phyloP scores from a whole-genome alignment of 2,329 filamentous ascomycete species.

The Coniochaeta prunicola region DNA sequence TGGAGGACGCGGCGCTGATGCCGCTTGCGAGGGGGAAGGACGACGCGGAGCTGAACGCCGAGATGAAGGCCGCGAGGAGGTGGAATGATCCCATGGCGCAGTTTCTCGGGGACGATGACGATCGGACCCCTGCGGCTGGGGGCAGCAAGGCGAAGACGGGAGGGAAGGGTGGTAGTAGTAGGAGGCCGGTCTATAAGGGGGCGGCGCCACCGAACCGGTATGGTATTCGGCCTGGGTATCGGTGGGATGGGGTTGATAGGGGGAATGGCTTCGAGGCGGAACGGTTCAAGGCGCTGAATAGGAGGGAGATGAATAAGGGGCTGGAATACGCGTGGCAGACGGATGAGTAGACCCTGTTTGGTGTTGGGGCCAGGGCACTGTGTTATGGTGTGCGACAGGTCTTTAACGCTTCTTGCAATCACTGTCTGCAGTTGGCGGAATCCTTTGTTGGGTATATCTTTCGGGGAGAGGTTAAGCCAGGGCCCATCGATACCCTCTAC shows the following conservation, averaged over 20 bases:
- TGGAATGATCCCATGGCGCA: slow-evolving; percentile 94
- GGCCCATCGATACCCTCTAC: too few species aligned
- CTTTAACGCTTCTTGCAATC: too few species aligned
- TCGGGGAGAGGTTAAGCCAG: too few species aligned
- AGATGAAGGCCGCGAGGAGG: slow-evolving; percentile 65
- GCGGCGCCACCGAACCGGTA: slow-evolving; percentile 85
- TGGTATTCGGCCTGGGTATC: slow-evolving; percentile 82
- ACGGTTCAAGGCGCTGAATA: slow-evolving; percentile 83
- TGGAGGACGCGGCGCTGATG: slow-evolving; percentile 80
- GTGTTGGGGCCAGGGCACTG: background rate
- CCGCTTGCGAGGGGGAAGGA: slow-evolving; percentile 72
- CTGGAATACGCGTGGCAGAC: slow-evolving; percentile 94
- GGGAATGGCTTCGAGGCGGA: slow-evolving; percentile 90
- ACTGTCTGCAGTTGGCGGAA: too few species aligned
- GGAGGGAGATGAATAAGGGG: slow-evolving; percentile 65
- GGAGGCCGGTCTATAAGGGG: slow-evolving; percentile 68
- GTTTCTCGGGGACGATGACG: slow-evolving; percentile 58
- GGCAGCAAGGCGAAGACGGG: slow-evolving; percentile 19
- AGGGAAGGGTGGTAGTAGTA: slow-evolving; percentile 21
- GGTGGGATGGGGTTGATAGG: slow-evolving; percentile 96
- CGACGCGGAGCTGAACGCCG: slow-evolving; percentile 78
- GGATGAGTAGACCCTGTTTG: slow-evolving; percentile 45
- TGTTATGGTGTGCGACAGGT: background rate
- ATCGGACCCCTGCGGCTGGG: slow-evolving; percentile 17
- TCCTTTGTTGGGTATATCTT: too few species aligned